Evolutionary conservation across 2,329 filamentous ascomycete genomes (phyloP).

Genomic region (Chrysosporium keratinophilum): DNA sequence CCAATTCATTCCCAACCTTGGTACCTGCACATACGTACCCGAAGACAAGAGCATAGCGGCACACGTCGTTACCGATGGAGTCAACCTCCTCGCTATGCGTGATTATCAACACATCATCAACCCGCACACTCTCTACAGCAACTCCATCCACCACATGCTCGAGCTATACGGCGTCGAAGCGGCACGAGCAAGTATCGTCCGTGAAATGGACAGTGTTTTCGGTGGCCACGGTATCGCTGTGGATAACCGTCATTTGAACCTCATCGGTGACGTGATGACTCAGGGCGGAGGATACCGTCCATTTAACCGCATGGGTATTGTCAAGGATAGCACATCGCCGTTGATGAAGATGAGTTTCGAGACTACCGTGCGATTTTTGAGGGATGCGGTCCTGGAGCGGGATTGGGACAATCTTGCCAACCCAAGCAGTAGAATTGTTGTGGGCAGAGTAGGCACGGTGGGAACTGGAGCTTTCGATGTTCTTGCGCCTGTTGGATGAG

Average conservation of each 20-base stretch:
- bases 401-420: constrained; percentile 82
- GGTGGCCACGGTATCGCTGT: constrained; percentile 82
- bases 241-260: constrained; percentile 81
- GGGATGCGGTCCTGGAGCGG: constrained; percentile 79
- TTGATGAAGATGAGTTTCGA: constrained; percentile 99
- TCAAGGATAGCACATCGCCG: constrained; percentile 68
- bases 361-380: constrained; percentile 87
- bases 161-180: constrained; percentile 86
- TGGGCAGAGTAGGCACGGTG: constrained; percentile 69
- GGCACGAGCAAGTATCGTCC: constrained; percentile 73
- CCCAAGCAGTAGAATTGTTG: constrained; percentile 78
- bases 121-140: constrained; percentile 76
- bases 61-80: constrained; percentile 65
- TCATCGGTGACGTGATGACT: constrained; percentile 99
- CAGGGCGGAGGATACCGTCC: constrained; percentile 76
- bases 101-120: constrained; percentile 76
- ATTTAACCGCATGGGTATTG: constrained; percentile 82
- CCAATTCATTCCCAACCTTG: constrained; percentile 72
- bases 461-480: constrained; percentile 92
- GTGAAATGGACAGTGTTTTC: constrained; percentile 79
- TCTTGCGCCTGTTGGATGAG: constrained; percentile 44
- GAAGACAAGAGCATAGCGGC: constrained; percentile 42
- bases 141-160: constrained; percentile 82
- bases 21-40: constrained; percentile 58
- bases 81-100: constrained; percentile 86